Evolutionary conservation across 225 moss, liverwort and hornwort species (phyloP).

Genomic region (Rhytidiadelphus loreus): DNA sequence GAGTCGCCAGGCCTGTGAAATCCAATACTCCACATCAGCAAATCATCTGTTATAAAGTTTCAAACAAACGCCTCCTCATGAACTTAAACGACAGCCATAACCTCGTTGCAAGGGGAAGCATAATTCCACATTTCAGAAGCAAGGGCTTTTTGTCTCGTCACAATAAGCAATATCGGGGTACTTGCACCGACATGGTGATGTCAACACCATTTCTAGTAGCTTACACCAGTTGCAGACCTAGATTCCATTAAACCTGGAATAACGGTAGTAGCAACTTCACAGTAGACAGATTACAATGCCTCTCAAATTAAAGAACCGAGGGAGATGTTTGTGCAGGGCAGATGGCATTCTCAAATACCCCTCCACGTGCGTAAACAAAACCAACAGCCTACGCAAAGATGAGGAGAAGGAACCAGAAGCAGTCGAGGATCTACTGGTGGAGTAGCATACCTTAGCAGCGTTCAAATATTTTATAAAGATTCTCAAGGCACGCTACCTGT

Average conservation of each 20-base stretch:
- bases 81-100: not conserved
- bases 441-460: slow-evolving; percentile 41
- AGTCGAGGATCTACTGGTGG: not conserved
- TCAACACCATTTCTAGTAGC: not conserved
- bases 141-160: not conserved
- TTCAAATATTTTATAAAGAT: slow-evolving; percentile 60
- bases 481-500: slow-evolving; percentile 55
- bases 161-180: not conserved
- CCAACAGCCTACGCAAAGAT: not conserved
- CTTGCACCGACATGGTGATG: not conserved
- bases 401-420: not conserved
- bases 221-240: not conserved
- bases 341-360: not conserved
- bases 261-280: not conserved
- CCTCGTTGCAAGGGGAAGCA: not conserved
- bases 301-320: not conserved
- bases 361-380: not conserved
- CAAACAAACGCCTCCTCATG: not conserved
- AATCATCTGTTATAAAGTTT: not conserved
- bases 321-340: not conserved
- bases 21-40: not conserved
- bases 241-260: not conserved
- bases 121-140: not conserved
- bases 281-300: not conserved
- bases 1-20: not conserved